Conservation (phyloP, 108 stramenopile species). For the Cyclotella choctawhatcheeana region DNA sequence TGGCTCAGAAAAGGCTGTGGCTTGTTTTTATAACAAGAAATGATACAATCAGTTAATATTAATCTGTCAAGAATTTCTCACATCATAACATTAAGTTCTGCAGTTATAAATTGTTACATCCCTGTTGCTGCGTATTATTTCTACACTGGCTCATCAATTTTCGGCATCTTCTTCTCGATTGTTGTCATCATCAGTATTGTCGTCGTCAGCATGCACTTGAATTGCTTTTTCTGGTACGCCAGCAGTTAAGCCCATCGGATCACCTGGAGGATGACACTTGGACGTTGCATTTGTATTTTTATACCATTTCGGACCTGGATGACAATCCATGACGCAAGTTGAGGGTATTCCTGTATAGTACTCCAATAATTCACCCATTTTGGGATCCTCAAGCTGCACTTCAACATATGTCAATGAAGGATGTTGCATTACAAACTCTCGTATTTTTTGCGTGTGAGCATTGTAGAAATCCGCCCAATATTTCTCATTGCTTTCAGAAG, state of each 20-base stretch:
- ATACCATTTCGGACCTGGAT: slow-evolving; percentile 47
- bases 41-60: too few species aligned
- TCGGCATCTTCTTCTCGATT: not conserved
- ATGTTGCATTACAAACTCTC: slow-evolving; percentile 57
- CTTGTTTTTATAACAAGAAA: slow-evolving; percentile 4
- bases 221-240: not conserved
- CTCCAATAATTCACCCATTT: slow-evolving; percentile 46
- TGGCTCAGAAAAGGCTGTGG: slow-evolving; percentile 34
- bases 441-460: slow-evolving; percentile 57
- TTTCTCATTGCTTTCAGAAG: not conserved
- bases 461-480: slow-evolving; percentile 56
- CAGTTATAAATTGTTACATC: too few species aligned
- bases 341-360: slow-evolving; percentile 48
- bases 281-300: slow-evolving; percentile 30
- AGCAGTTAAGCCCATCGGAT: not conserved
- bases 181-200: slow-evolving; percentile 4
- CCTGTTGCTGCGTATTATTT: not conserved
- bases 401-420: slow-evolving; percentile 61
- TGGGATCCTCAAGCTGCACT: slow-evolving; percentile 46
- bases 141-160: not conserved
- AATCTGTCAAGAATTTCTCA: too few species aligned
- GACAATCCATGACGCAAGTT: slow-evolving; percentile 44
- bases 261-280: slow-evolving; percentile 41
- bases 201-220: not conserved
- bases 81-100: too few species aligned